Base-by-base conservation (phyloP, 2,329 filamentous ascomycete genomes). In the Aspergillus sp. region DNA sequence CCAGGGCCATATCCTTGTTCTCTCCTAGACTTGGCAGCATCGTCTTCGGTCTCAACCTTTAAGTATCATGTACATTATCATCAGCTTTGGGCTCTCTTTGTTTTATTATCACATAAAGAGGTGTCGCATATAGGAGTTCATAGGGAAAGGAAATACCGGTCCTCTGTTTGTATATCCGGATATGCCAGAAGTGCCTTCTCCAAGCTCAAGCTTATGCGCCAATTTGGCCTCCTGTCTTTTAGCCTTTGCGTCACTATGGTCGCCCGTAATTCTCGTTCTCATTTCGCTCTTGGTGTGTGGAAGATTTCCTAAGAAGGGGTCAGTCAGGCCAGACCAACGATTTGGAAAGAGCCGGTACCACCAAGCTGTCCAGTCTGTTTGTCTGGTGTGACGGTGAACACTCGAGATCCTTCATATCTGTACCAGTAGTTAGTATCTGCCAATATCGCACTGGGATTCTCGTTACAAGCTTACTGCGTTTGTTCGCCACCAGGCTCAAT, bases 401-500 rank as follows among this genome's bases (percentile, higher is more conserved):
- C 79, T 50, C 81, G 71, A 52, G 81, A 79, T 50, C 79, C 82
- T 74, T 87, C 85, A 70, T 88, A 87, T 73, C 82, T 84, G 15
- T 8, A 19, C 9, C 4, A 27, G n/a, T 6, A 19, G 23, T 31
- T 27, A 39, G 23, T 25, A 25, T 33, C 4, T n/a, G n/a, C 8
- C 37, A 8, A n/a, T 31, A 53, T 33, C 35, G 15, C 33, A 5
- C 2, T 9, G 8, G 3, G 47, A n/a, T 11, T 35, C 25, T 41
- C 3, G 12, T 35, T 31, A 19, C 23, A 51, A 17, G 52, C 75
- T 55, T 77, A 85, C 80, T 85, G 85, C 4, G 81, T 82, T 57
- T 79, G 79, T 70, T 87, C 84, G 63, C 86, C 86, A 66, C 86
- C 85, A 17, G 78, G 77, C 57, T 81, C 81, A 31, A 82, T 86